Percentiles rank a stretch among this genome's conserved stretches.
phyloP scores from a whole-genome alignment of 768 basidiomycete genomes.

The Tricholoma terreum region DNA sequence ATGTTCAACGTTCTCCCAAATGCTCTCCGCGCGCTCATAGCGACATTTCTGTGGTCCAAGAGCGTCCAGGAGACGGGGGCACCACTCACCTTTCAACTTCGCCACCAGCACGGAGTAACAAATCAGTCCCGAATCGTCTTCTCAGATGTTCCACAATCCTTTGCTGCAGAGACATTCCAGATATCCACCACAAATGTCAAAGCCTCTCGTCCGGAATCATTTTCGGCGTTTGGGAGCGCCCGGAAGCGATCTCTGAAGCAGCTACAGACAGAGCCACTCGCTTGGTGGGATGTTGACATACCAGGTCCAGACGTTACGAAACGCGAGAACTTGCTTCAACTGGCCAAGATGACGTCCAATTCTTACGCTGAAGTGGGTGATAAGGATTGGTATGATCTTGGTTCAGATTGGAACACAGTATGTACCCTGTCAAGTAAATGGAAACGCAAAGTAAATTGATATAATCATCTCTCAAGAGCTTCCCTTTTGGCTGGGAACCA shows the following conservation, averaged over 20 bases:
- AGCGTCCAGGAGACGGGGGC: slow-evolving; percentile 26
- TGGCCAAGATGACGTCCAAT: slow-evolving; percentile 90
- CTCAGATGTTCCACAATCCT: slow-evolving; percentile 42
- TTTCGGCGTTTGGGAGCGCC: slow-evolving; percentile 34
- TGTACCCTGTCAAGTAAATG: slow-evolving; percentile 15
- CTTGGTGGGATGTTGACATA: slow-evolving; percentile 68
- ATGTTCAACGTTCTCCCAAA: slow-evolving; percentile 39
- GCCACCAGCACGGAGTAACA: slow-evolving; percentile 60
- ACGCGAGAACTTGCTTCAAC: slow-evolving; percentile 64
- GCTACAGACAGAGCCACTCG: slow-evolving; percentile 36
- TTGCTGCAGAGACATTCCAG: slow-evolving; percentile 35
- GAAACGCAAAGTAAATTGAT: not conserved
- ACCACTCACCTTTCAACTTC: slow-evolving; percentile 55
- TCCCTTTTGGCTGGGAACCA: slow-evolving; percentile 88
- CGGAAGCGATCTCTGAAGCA: slow-evolving; percentile 35
- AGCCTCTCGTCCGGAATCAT: slow-evolving; percentile 48
- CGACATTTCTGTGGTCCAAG: slow-evolving; percentile 38
- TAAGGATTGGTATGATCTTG: slow-evolving; percentile 69
- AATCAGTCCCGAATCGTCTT: slow-evolving; percentile 58
- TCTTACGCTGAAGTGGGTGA: slow-evolving; percentile 61
- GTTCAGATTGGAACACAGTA: slow-evolving; percentile 60
- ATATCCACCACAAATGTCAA: slow-evolving; percentile 37
- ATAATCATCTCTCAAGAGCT: slow-evolving; percentile 36
- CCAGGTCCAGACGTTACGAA: slow-evolving; percentile 69
- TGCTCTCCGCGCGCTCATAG: slow-evolving; percentile 40